Conservation (phyloP, 371 early-diverging fungal genomes). For the Mortierella sp. region DNA sequence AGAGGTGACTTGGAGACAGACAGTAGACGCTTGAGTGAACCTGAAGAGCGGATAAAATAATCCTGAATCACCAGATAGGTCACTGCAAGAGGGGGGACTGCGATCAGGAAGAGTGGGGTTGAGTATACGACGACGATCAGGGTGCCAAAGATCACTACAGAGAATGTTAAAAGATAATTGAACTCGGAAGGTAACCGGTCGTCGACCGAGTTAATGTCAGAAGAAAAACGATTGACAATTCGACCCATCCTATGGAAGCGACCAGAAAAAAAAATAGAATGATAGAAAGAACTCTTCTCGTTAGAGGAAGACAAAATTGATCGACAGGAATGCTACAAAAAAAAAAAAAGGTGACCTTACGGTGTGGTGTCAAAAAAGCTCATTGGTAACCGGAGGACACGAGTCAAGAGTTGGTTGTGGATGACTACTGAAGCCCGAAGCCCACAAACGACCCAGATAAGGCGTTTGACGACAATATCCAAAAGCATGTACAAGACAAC, state of each 20-base stretch:
- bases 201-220: conserved; percentile 75
- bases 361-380: conserved; percentile 78
- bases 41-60: conserved; percentile 63
- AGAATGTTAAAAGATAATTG: conserved; percentile 50
- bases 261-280: not conserved
- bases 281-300: not conserved
- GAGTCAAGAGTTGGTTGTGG: conserved; percentile 49
- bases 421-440: conserved; percentile 32
- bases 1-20: conserved; percentile 66
- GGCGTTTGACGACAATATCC: conserved; percentile 9
- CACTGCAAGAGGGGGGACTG: conserved; percentile 17
- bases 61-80: conserved; percentile 21
- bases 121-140: conserved; percentile 27
- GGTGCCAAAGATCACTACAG: conserved; percentile 26
- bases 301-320: not conserved
- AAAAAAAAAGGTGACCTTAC: conserved; percentile 57
- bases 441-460: conserved; percentile 8
- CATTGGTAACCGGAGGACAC: conserved; percentile 71
- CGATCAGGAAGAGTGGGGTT: conserved; percentile 27
- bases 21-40: conserved; percentile 67
- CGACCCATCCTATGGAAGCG: conserved; percentile 58
- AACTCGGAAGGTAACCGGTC: conserved; percentile 81
- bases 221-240: conserved; percentile 74
- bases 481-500: conserved; percentile 59
- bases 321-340: not conserved